Evolutionary conservation across 768 basidiomycete genomes (phyloP).

Genomic region (Kwoniella sp.): DNA sequence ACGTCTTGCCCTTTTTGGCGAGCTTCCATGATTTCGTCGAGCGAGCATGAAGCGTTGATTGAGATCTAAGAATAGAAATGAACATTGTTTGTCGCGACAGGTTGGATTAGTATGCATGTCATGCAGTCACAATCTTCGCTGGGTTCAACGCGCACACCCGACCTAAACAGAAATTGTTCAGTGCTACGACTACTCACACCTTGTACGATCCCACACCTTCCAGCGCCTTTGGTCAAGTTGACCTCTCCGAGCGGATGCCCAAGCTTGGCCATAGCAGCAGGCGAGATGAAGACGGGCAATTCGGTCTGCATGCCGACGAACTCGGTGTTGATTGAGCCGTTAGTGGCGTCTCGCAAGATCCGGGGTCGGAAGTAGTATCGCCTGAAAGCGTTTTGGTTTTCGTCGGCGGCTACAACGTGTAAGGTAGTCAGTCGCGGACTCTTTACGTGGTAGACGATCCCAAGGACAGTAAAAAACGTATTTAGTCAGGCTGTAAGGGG

Average conservation of each 20-base stretch:
- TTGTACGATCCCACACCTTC: constrained; percentile 71
- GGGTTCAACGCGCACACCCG: no score
- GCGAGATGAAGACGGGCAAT: constrained; percentile 52
- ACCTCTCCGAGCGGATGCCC: constrained; percentile 85
- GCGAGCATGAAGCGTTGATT: constrained; percentile 54
- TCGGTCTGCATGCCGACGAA: constrained; percentile 46
- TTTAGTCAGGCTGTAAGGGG: no score
- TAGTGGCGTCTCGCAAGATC: constrained; percentile 32
- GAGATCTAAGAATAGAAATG: constrained; percentile 47
- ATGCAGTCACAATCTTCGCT: no score
- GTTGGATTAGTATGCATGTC: no score
- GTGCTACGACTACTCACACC: constrained; percentile 52
- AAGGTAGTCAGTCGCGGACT: no score
- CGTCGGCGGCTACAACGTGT: constrained; percentile 40
- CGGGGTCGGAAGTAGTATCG: constrained; percentile 55
- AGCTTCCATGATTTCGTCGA: constrained; percentile 57
- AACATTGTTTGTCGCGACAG: no score
- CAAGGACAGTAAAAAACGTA: no score
- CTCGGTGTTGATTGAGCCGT: constrained; percentile 34
- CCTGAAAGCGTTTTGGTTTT: constrained; percentile 53
- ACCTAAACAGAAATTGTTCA: neutral
- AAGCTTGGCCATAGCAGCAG: constrained; percentile 59
- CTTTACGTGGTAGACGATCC: no score
- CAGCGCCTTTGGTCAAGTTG: constrained; percentile 75
- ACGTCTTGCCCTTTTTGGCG: constrained; percentile 50